phyloP scores from a whole-genome alignment of 192 early-diverging fungal genomes.

The Podila horticola region DNA sequence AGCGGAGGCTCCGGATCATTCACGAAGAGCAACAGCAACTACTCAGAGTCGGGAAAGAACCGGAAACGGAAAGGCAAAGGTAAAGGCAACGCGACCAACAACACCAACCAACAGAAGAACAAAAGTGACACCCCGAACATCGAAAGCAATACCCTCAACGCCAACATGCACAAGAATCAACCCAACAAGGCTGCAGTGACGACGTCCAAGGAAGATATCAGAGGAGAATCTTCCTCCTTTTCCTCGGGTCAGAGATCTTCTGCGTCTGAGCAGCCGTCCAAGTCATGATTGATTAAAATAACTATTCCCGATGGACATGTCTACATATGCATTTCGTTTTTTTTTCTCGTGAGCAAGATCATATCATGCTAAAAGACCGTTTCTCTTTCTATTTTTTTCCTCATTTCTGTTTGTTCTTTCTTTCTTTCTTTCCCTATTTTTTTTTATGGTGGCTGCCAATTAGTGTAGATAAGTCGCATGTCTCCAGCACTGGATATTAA shows the following conservation, averaged over 20 bases:
- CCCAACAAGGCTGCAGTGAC: neutral
- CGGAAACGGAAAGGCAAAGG: slow-evolving; percentile 27
- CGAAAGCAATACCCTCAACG: too few relatives aligned
- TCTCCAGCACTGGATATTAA: too few relatives aligned
- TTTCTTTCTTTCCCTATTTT: neutral
- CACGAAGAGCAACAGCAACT: too few relatives aligned
- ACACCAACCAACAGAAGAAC: neutral
- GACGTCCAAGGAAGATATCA: too few relatives aligned
- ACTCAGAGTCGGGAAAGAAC: neutral
- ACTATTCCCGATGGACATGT: neutral
- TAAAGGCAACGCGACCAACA: slow-evolving; percentile 5
- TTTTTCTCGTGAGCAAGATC: too few relatives aligned
- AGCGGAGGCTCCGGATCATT: neutral
- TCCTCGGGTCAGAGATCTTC: neutral
- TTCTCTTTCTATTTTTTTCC: neutral
- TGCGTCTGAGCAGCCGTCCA: too few relatives aligned
- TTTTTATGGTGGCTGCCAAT: neutral
- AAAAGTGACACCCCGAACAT: neutral
- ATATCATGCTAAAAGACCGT: too few relatives aligned
- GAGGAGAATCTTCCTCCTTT: too few relatives aligned
- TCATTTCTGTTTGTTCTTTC: neutral
- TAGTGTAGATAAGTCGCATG: too few relatives aligned
- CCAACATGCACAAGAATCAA: neutral
- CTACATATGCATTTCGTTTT: neutral
- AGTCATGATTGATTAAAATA: too few relatives aligned